Base-by-base conservation (phyloP, 495 filamentous ascomycete genomes). In the Lasiosphaeria miniovina region DNA sequence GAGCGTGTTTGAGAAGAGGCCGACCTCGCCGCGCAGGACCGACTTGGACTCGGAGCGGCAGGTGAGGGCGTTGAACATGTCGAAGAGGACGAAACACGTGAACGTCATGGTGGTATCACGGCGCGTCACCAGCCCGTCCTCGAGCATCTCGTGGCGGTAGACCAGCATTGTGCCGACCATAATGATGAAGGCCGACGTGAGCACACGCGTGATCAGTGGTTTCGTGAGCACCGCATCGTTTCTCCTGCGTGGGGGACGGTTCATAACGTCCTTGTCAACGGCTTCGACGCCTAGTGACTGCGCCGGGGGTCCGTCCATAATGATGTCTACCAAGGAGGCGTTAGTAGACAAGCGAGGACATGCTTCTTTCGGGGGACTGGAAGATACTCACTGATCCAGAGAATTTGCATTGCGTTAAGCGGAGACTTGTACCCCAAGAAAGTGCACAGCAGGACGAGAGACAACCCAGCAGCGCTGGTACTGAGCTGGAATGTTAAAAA, bases 51-150 rank as follows among this genome's bases (percentile, higher is more conserved):
- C 93, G 52, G 89, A 94, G 53, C 94, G 90, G 74, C 94, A 98
- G 8, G 91, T 88, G 12, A 98, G 79, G 0, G 94, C 94, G 71
- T 97, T 96, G 79, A 96, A 95, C 94, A 98, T 98, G 77, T 98
- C 94, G 71, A 96, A 98, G 33, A 98, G 80, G 31, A 98, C 94
- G 68, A 98, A 98, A 74, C 90, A 95, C 24, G 94, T 98, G 72
- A 98, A 98, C 1, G 94, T 98, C 91, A 97, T 96, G 58, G 94
- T 98, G 14, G 94, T 98, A 77, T 98, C 94, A 66, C 95, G 91
- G 35, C 88, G 90, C 10, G 86, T 96, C 54, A 97, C 88, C 50
- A 85, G 75, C 51, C 91, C 86, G 64, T 93, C 90, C 32, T 83
- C 77, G 45, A 83, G 70, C 90, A 98, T 96, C 71, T 98, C 93